Percentiles rank a stretch among this genome's conserved stretches.
Evolutionary conservation across 495 filamentous ascomycete species (phyloP).

Genomic region (Poronia punctata): DNA sequence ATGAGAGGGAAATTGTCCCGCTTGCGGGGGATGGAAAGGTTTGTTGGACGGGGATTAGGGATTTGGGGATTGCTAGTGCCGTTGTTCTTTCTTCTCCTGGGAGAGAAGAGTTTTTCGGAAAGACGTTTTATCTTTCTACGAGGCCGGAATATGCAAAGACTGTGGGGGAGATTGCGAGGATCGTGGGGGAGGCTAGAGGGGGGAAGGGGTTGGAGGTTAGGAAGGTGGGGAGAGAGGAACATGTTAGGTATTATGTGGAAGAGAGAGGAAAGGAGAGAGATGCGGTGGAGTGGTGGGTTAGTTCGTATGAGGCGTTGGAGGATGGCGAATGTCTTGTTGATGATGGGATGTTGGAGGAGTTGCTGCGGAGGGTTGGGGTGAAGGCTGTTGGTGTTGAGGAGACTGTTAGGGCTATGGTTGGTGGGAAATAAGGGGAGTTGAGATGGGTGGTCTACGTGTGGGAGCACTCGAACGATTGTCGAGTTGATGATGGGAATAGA

Average conservation of each 20-base stretch:
- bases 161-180: slow-evolving; percentile 27
- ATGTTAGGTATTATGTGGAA: slow-evolving; percentile 33
- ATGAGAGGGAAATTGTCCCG: slow-evolving; percentile 21
- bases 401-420: slow-evolving; percentile 21
- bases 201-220: slow-evolving; percentile 12
- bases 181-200: slow-evolving; percentile 25
- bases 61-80: slow-evolving; percentile 37
- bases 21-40: slow-evolving; percentile 36
- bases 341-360: slow-evolving; percentile 30
- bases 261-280: slow-evolving; percentile 25
- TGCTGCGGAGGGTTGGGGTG: slow-evolving; percentile 28
- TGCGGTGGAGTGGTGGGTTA: slow-evolving; percentile 38
- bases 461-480: too few species aligned
- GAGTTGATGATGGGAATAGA: too few species aligned
- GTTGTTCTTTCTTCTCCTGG: slow-evolving; percentile 19
- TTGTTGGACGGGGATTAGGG: slow-evolving; percentile 38
- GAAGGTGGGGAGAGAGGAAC: slow-evolving; percentile 26
- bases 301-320: slow-evolving; percentile 37
- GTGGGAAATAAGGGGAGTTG: background rate
- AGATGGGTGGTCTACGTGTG: too few species aligned
- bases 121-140: slow-evolving; percentile 33
- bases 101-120: slow-evolving; percentile 23
- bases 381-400: slow-evolving; percentile 30
- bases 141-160: slow-evolving; percentile 16
- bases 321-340: slow-evolving; percentile 36